These are phyloP conservation scores for Grammothele lineata DNA, from an alignment of 768 basidiomycete genomes.

Conservation along the genomic window DNA sequence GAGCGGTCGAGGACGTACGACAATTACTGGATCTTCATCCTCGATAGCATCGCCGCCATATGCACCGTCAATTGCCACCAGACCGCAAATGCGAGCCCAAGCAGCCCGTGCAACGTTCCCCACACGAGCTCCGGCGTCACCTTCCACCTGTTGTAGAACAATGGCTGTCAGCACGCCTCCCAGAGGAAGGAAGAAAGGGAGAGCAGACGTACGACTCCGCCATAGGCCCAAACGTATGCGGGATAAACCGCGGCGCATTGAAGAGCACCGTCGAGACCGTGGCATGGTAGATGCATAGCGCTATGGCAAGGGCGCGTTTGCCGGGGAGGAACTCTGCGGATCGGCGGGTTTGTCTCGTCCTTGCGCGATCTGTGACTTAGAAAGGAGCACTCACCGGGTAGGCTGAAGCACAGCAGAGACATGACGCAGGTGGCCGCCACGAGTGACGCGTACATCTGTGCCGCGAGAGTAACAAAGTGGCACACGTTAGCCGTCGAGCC, in stretches of 20 bases:
- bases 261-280: constrained; percentile 69
- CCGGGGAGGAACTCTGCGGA: constrained; percentile 73
- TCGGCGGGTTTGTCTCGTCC: too few relatives aligned
- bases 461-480: too few relatives aligned
- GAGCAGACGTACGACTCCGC: constrained; percentile 55
- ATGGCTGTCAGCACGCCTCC: background rate
- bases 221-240: constrained; percentile 57
- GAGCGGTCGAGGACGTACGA: background rate
- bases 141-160: constrained; percentile 45
- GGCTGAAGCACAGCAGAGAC: constrained; percentile 56
- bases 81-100: constrained; percentile 66
- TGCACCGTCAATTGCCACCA: constrained; percentile 83
- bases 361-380: too few relatives aligned
- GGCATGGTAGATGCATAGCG: constrained; percentile 72
- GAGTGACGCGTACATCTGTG: constrained; percentile 66
- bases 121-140: constrained; percentile 71
- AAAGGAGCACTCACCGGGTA: constrained; percentile 55
- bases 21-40: constrained; percentile 18
- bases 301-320: constrained; percentile 78
- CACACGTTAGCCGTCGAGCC: too few relatives aligned
- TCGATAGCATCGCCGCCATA: constrained; percentile 16
- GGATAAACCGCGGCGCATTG: constrained; percentile 77
- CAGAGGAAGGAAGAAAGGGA: background rate
- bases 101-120: constrained; percentile 67
- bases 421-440: constrained; percentile 57